phyloP scores from a whole-genome alignment of 345 rosid species.

The Cochlearia excelsa region DNA sequence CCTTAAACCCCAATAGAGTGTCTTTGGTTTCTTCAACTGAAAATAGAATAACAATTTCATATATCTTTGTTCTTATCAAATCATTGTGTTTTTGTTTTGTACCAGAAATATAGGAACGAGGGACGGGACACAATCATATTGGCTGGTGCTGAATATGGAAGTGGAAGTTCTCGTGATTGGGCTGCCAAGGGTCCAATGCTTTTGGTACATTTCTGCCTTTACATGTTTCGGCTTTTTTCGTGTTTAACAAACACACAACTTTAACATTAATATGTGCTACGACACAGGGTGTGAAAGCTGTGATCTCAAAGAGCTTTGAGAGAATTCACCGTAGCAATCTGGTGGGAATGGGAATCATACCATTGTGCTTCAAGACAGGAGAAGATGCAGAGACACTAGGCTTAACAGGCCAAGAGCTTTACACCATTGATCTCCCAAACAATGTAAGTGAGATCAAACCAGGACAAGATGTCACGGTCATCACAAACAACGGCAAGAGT shows the following conservation, averaged over 20 bases:
- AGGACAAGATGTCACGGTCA: slow-evolving; percentile 76
- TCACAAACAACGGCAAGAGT: slow-evolving; percentile 64
- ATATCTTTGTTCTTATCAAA: not conserved
- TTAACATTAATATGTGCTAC: not conserved
- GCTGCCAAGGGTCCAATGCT: slow-evolving; percentile 98
- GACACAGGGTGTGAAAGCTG: slow-evolving; percentile 88
- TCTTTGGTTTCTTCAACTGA: no score
- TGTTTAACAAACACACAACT: not conserved
- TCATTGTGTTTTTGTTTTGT: slow-evolving; percentile 1
- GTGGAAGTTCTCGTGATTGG: slow-evolving; percentile 99
- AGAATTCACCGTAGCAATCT: slow-evolving; percentile 82
- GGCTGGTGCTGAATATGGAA: slow-evolving; percentile 93
- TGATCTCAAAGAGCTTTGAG: slow-evolving; percentile 86
- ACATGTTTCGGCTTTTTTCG: not conserved
- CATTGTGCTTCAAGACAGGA: slow-evolving; percentile 78
- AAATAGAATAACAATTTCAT: not conserved
- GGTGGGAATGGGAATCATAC: slow-evolving; percentile 89
- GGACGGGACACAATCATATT: slow-evolving; percentile 66
- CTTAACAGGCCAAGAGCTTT: slow-evolving; percentile 77
- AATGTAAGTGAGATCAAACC: slow-evolving; percentile 65
- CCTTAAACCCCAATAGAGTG: no score
- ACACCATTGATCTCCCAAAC: slow-evolving; percentile 63
- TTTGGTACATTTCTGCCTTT: slow-evolving; percentile 46
- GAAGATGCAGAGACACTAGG: slow-evolving; percentile 78
- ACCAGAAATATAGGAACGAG: slow-evolving; percentile 73